These are phyloP conservation scores for Pleurotus citrinopileatus DNA, from an alignment of 768 basidiomycete species.

Conservation along the genomic window DNA sequence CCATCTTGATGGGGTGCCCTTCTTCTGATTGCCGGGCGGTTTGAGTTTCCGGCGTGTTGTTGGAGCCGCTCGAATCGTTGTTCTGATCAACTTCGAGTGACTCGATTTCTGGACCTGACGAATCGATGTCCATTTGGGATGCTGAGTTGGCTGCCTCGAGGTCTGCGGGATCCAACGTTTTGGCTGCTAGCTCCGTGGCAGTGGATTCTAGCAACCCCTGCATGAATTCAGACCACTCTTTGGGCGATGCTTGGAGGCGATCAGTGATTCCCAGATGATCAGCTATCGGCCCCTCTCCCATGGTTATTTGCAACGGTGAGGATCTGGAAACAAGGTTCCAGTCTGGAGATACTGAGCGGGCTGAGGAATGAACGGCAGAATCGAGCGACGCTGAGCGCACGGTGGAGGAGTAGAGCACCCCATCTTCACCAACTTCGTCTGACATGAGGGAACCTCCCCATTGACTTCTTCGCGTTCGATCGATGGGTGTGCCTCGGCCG, in stretches of 20 bases:
- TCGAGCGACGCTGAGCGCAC: constrained; percentile 38
- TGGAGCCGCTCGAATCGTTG: neutral
- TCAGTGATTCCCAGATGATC: constrained; percentile 7
- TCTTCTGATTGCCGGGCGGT: constrained; percentile 36
- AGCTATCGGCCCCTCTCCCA: constrained; percentile 20
- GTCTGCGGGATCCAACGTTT: neutral
- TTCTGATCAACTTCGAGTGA: constrained; percentile 3
- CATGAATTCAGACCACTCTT: constrained; percentile 13
- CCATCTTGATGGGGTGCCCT: constrained; percentile 32
- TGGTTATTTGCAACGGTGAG: constrained; percentile 16
- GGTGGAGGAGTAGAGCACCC: constrained; percentile 35
- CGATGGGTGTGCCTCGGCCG: constrained; percentile 48
- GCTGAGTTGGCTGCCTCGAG: neutral
- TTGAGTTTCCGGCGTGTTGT: constrained; percentile 15
- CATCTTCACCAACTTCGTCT: constrained; percentile 43
- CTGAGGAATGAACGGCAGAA: constrained; percentile 24
- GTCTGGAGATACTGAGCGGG: constrained; percentile 36
- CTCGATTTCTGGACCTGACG: neutral
- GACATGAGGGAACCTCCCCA: constrained; percentile 36
- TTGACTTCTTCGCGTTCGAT: constrained; percentile 37
- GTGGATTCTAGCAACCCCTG: constrained; percentile 9
- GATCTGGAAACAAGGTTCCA: constrained; percentile 35
- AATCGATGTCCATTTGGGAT: neutral
- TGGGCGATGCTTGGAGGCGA: neutral
- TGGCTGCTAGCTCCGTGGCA: neutral